Evolutionary conservation across 495 filamentous ascomycete genomes (phyloP), one percentile per base, ranked within the genome.

Genomic region (Xylaria flabelliformis): DNA sequence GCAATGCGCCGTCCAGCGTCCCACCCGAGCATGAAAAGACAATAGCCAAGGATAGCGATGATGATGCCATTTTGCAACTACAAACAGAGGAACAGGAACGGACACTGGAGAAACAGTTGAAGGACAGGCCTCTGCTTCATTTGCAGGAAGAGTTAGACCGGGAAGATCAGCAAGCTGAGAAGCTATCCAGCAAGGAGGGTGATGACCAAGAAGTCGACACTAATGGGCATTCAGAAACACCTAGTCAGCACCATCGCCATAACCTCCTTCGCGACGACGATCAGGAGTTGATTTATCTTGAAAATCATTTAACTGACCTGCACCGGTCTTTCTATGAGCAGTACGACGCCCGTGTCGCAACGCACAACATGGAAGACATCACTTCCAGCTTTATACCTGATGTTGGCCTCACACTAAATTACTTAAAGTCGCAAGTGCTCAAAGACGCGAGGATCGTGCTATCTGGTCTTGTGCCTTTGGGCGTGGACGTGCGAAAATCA

Each of bases 71-170:
- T 29, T 84, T 94, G 13, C 86, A 92, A 72, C 86, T 90, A 67
- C 94, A 97, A 81, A 85, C 90, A 12, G 89, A 92, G 72, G 90
- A 95, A 74, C 95, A 98, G 74, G 90, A 93, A 72, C 92, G 95
- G 76, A 89, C 91, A 1, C 88, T 99, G 19, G 90, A 93, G 76
- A 93, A 94, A 61, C 96, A 99, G 81, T 88, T 97, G 8, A 91
- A 91, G 68, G 94, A 97, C 63, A 88, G 94, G 10, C 96, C 96
- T 7, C 83, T 99, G 34, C 85, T 97, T 19, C 90, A 94, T 72
- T 90, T 96, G 75, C 96, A 99, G 78, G 92, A 97, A 70, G 86
- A 93, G 75, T 85, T 97, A 44, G 96, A 99, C 74, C 89, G 90
- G 50, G 92, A 95, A 71, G 94, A 96, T 65, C 90, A 93, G 66